Conservation (phyloP, 2,329 filamentous ascomycete genomes). For the Tolypocladium sp. region DNA sequence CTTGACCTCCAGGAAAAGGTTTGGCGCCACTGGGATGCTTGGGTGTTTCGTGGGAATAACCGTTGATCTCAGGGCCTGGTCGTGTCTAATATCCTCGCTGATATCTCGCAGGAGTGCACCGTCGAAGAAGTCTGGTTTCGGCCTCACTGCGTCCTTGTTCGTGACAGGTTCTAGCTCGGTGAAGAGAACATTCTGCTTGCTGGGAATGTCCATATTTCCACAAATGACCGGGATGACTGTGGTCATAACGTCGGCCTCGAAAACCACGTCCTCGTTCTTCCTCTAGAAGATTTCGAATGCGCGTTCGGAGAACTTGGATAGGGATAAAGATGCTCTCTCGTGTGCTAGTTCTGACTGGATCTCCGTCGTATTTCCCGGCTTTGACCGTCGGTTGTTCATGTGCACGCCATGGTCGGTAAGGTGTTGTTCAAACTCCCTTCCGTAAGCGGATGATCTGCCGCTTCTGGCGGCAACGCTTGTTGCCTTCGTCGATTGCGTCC, state of each 20-base stretch:
- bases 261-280: conserved; percentile 16
- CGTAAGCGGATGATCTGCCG: background rate
- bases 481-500: background rate
- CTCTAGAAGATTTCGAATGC: conserved; percentile 18
- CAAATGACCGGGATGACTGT: conserved; percentile 15
- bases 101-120: background rate
- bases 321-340: conserved; percentile 20
- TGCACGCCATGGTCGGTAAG: background rate
- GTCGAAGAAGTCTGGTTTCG: conserved; percentile 3
- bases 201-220: background rate
- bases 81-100: background rate
- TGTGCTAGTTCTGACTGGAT: background rate
- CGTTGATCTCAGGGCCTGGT: background rate
- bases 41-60: conserved; percentile 1
- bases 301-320: conserved; percentile 20
- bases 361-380: background rate
- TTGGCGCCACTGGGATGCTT: conserved; percentile 20
- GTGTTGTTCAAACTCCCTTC: background rate
- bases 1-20: conserved; percentile 33
- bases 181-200: conserved; percentile 1
- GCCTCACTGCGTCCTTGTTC: conserved; percentile 17
- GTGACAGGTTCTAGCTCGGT: conserved; percentile 23
- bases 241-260: conserved; percentile 23
- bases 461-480: background rate
- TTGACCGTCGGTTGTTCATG: background rate